These are phyloP conservation scores for Stereocaulon alpinum DNA, from an alignment of 495 filamentous ascomycete species.

Conservation along the genomic window DNA sequence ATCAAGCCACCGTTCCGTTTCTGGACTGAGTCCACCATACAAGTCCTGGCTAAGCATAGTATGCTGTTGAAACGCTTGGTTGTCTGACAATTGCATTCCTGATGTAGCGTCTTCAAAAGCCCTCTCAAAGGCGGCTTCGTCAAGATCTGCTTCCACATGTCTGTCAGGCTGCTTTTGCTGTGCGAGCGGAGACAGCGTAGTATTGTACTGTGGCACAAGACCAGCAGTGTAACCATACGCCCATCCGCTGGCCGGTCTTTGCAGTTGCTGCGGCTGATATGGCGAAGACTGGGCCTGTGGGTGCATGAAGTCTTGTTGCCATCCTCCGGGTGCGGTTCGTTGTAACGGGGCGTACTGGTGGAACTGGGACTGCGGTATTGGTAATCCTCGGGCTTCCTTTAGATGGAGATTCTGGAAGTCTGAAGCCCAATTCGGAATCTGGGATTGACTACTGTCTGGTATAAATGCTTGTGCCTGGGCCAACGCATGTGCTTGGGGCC, in stretches of 20 bases:
- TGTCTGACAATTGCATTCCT: conserved; percentile 22
- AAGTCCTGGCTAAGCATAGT: not conserved
- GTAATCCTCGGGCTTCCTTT: conserved; percentile 27
- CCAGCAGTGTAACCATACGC: conserved; percentile 4
- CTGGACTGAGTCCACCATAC: not conserved
- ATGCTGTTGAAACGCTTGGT: conserved; percentile 16
- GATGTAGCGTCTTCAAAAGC: conserved; percentile 43
- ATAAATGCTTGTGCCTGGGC: conserved; percentile 19
- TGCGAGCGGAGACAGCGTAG: conserved; percentile 13
- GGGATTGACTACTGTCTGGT: conserved; percentile 14
- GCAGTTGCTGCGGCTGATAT: conserved; percentile 22
- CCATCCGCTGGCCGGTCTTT: conserved; percentile 5
- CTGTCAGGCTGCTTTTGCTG: conserved; percentile 24
- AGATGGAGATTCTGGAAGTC: conserved; percentile 43
- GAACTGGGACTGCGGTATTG: conserved; percentile 29
- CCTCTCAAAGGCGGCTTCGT: conserved; percentile 54
- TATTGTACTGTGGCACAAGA: conserved; percentile 2
- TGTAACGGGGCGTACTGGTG: conserved; percentile 27
- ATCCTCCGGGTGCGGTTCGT: conserved; percentile 29
- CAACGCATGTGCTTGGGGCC: conserved; percentile 16
- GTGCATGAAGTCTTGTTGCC: conserved; percentile 46
- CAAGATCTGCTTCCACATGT: conserved; percentile 34
- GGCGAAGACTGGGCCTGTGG: conserved; percentile 32
- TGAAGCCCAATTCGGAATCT: conserved; percentile 33
- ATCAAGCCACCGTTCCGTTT: conserved; percentile 5